phyloP scores from a whole-genome alignment of 179 eudicot species.

The Carnegiea gigantea region DNA sequence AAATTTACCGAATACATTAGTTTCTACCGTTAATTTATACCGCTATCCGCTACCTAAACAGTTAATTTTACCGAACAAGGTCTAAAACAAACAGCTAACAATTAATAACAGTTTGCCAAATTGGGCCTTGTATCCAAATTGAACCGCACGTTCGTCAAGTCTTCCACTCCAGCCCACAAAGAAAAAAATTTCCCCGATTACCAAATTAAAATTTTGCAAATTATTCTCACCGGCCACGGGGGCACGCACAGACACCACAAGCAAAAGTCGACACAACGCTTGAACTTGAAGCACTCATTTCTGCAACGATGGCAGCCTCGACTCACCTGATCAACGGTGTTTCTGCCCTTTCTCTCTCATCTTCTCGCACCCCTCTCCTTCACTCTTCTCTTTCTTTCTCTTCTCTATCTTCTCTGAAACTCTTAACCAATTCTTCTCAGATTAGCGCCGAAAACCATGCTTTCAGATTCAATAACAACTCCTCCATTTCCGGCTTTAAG shows the following conservation, averaged over 20 bases:
- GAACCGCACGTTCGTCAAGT: too few species aligned
- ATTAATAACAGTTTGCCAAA: too few species aligned
- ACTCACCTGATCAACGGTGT: constrained; percentile 8
- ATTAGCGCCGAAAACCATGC: not conserved
- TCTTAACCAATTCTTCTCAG: not conserved
- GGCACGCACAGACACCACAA: not conserved
- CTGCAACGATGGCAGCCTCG: constrained; percentile 37
- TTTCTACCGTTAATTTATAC: too few species aligned
- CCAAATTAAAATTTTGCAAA: not conserved
- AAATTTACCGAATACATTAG: too few species aligned
- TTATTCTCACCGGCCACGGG: not conserved
- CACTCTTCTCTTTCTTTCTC: constrained; percentile 13
- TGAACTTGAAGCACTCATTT: not conserved
- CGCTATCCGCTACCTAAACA: too few species aligned
- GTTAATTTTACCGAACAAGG: too few species aligned
- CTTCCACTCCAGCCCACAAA: too few species aligned
- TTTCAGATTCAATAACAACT: constrained; percentile 16
- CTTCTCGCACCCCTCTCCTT: constrained; percentile 8
- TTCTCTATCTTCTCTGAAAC: constrained; percentile 1
- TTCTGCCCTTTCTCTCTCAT: constrained; percentile 19
- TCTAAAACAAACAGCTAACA: too few species aligned
- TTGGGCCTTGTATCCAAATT: too few species aligned
- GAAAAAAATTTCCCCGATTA: too few species aligned
- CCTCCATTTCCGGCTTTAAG: constrained; percentile 6
- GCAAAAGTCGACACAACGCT: not conserved